Evolutionary conservation across 179 eudicot species (phyloP).

Genomic region (Camellia oleifera): DNA sequence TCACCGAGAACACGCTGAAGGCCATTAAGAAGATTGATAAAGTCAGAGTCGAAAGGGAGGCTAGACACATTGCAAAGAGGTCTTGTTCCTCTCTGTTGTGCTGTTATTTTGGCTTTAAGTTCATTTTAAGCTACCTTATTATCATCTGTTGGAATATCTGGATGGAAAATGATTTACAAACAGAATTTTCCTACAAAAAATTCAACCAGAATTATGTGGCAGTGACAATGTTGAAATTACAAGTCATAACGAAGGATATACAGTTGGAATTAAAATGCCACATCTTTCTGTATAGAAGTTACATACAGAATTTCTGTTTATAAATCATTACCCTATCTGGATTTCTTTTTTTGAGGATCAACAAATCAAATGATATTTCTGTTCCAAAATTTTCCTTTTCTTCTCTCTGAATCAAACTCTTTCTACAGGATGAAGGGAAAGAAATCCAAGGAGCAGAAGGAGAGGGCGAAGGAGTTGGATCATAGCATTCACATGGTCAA

Average conservation of each 20-base stretch:
- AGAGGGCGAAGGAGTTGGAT: conserved; percentile 38
- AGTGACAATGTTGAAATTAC: too few species aligned
- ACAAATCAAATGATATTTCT: too few species aligned
- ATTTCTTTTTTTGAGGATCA: too few species aligned
- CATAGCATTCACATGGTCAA: conserved; percentile 48
- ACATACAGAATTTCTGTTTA: too few species aligned
- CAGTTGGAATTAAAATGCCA: too few species aligned
- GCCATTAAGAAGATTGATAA: conserved; percentile 71
- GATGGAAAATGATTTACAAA: background rate
- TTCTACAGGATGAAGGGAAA: conserved; percentile 56
- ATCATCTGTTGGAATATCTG: background rate
- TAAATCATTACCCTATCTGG: too few species aligned
- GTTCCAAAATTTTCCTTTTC: too few species aligned
- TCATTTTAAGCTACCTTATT: background rate
- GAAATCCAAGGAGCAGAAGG: conserved; percentile 22
- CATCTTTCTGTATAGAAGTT: too few species aligned
- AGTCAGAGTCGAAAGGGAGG: conserved; percentile 42
- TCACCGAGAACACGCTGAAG: conserved; percentile 52
- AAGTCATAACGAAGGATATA: too few species aligned
- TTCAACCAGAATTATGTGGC: too few species aligned
- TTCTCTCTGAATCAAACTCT: background rate
- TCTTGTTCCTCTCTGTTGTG: conserved; percentile 15
- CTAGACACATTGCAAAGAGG: conserved; percentile 50
- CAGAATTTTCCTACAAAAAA: too few species aligned
- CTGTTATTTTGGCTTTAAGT: background rate